Evolutionary conservation across 1,139 yeast genomes (phyloP), one percentile per base, ranked within the genome.

Genomic region (Hanseniaspora uvarum): DNA sequence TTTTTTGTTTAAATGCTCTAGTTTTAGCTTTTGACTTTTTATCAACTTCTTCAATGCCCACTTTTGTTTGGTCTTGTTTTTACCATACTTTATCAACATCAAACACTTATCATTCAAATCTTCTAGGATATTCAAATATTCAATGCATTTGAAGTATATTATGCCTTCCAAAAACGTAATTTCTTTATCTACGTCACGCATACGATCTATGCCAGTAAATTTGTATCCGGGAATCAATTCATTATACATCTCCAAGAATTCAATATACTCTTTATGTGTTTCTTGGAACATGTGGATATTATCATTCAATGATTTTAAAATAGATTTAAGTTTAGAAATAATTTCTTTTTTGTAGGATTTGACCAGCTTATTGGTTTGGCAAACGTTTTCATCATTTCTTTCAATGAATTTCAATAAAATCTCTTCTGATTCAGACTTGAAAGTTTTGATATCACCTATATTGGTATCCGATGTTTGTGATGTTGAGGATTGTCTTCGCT

Each of bases 51-150:
- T 43, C 18, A 50, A 50, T 3, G 46, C 36, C 31, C 46, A 46
- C 16, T 44, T 50, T 23, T 50, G 53, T 28, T 44, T 50, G 16
- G 37, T 30, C 18, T 50, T 50, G n/a, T 50, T 36, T 23, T 50
- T 50, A n/a, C 53, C 28, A 30, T 43, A 50, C 14, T 50, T 50
- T 10, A 50, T 50, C 21, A 50, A 37, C 16, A 37, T 14, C 33
- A 43, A 30, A 23, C 53, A 50, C 12, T 37, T 41, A 18, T 50
- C 48, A 30, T 43, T 50, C 21, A 50, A 23, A 12, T 26, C 44
- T 28, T 44, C 53, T 16, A 50, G 30, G n/a, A 43, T 46, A 19
- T 44, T 41, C 23, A 50, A 41, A 10, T 43, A 43, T 19, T 50
- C 53, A 8, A 50, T 19, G 30, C 53, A 50, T n/a, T 50, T 44